Evolutionary conservation across 31 red algal species (phyloP).

Genomic region (Odonthalia washingtoniensis): DNA sequence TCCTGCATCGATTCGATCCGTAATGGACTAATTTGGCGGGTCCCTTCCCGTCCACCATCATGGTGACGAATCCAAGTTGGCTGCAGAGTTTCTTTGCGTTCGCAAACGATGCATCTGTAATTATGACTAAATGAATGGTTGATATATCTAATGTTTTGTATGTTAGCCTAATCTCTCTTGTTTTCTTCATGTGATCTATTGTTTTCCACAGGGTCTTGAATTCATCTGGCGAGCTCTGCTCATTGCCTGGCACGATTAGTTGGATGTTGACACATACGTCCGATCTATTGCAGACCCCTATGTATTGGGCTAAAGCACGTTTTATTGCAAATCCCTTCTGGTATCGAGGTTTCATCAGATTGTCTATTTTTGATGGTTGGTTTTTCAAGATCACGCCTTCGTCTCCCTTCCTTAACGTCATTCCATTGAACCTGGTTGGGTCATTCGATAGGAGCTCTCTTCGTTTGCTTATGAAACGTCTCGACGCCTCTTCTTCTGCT

Average conservation of each 20-base stretch:
- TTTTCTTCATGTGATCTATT: background rate
- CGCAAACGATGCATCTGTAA: conserved; percentile 46
- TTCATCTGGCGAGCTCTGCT: background rate
- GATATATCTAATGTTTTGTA: conserved; percentile 21
- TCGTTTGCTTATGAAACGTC: background rate
- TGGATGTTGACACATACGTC: conserved; percentile 20
- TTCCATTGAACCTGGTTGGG: background rate
- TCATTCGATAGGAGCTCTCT: background rate
- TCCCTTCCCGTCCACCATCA: background rate
- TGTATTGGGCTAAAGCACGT: conserved; percentile 29
- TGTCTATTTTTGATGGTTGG: background rate
- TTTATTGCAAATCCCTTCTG: conserved; percentile 4
- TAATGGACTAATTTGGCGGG: conserved; percentile 40
- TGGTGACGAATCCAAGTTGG: conserved; percentile 41
- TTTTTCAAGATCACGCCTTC: background rate
- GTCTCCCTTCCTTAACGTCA: background rate
- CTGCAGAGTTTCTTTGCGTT: conserved; percentile 18
- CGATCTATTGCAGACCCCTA: conserved; percentile 23
- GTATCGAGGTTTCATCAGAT: background rate
- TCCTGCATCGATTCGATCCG: conserved; percentile 26
- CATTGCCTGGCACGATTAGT: background rate
- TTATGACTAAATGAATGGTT: background rate
- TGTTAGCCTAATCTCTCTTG: background rate
- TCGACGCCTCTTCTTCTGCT: background rate
- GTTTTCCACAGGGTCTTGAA: conserved; percentile 26